These are phyloP conservation scores for Dactylellina leptospora DNA, from an alignment of 2,329 filamentous ascomycete species.

Conservation along the genomic window DNA sequence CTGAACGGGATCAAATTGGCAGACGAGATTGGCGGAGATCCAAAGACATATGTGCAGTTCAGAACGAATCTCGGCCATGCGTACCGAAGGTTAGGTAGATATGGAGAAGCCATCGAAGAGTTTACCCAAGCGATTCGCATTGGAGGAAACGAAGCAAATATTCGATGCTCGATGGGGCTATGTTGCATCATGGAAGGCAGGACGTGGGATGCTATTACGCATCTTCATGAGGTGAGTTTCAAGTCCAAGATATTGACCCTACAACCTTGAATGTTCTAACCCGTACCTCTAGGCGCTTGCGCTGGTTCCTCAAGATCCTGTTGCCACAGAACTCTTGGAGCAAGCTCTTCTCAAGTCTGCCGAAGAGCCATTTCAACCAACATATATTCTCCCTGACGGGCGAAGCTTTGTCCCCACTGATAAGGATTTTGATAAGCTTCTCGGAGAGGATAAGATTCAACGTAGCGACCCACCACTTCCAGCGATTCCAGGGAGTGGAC, in stretches of 20 bases:
- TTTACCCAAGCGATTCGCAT: conserved; percentile 88
- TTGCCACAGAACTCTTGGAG: conserved; percentile 79
- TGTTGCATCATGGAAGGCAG: conserved; percentile 80
- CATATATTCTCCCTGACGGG: conserved; percentile 27
- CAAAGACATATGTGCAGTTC: conserved; percentile 81
- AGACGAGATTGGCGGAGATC: conserved; percentile 80
- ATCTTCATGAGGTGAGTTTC: conserved; percentile 73
- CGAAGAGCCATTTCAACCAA: conserved; percentile 65
- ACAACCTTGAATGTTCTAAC: not conserved
- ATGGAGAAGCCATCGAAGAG: conserved; percentile 76
- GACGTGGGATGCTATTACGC: conserved; percentile 78
- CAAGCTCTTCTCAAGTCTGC: conserved; percentile 67
- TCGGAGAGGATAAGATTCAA: conserved; percentile 42
- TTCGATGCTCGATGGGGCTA: conserved; percentile 84
- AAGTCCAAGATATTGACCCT: not conserved
- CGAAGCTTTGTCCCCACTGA: conserved; percentile 18
- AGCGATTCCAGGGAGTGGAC: not conserved
- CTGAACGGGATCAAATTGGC: conserved; percentile 78
- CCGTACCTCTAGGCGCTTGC: conserved; percentile 68
- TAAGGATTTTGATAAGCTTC: conserved; percentile 30
- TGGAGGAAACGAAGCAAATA: conserved; percentile 75
- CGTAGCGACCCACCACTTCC: not conserved
- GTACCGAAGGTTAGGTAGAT: conserved; percentile 75
- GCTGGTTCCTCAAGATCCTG: conserved; percentile 79
- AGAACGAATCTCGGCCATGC: conserved; percentile 91